phyloP scores from a whole-genome alignment of 176 grass and related monocot species.

The Thinopyrum elongatum region DNA sequence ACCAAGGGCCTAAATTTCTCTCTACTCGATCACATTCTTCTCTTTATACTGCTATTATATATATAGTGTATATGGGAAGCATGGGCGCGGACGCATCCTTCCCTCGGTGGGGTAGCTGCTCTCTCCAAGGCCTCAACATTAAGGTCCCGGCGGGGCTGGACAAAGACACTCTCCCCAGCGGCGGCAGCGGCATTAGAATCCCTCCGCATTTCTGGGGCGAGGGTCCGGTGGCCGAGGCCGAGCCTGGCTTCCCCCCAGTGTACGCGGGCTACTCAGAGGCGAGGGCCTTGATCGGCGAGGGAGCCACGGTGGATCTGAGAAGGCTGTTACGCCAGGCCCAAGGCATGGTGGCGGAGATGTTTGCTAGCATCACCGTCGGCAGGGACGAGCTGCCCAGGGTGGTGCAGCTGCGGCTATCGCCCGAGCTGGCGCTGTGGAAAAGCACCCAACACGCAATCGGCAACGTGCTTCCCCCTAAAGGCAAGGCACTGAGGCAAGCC shows the following conservation, averaged over 20 bases:
- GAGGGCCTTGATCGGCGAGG: background rate
- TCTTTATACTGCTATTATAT: no score
- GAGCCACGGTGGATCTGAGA: background rate
- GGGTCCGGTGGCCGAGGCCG: background rate
- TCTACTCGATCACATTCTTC: no score
- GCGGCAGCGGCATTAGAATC: background rate
- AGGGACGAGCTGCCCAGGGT: background rate
- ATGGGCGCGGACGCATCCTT: background rate
- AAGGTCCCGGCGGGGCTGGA: background rate
- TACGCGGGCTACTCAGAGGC: background rate
- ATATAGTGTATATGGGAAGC: no score
- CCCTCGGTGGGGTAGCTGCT: background rate
- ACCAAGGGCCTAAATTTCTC: no score
- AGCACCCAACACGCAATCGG: background rate
- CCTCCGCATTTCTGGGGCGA: background rate
- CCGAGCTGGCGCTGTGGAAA: background rate
- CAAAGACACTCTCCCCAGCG: background rate
- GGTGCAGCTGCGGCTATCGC: background rate
- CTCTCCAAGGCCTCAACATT: background rate
- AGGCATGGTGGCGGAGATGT: background rate
- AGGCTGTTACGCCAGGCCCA: background rate
- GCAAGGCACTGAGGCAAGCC: background rate
- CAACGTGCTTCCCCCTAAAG: background rate
- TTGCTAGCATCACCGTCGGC: background rate
- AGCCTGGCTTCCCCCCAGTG: background rate